phyloP scores from a whole-genome alignment of 345 rosid genomes.

The Populus pruinosa region DNA sequence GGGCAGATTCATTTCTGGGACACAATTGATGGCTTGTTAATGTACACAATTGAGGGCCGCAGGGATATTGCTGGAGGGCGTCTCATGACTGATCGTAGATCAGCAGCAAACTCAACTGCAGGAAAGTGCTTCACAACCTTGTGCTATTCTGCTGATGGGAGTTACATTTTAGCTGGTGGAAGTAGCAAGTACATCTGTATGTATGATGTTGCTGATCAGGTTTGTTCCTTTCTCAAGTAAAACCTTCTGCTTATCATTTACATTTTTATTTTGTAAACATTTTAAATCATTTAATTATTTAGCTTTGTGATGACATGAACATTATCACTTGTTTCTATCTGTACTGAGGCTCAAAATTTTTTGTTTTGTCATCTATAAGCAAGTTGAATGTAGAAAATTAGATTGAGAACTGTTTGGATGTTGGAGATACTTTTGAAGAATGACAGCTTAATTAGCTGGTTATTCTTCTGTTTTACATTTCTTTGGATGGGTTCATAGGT shows the following conservation, averaged over 20 bases:
- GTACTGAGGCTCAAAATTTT: neutral
- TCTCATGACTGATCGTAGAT: slow-evolving; percentile 78
- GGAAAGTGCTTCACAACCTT: slow-evolving; percentile 91
- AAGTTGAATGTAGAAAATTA: neutral
- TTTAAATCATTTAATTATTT: too few relatives aligned
- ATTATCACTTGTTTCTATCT: neutral
- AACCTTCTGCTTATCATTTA: neutral
- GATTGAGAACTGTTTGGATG: neutral
- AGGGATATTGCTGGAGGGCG: slow-evolving; percentile 98
- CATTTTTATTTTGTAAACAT: neutral
- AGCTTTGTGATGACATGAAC: neutral
- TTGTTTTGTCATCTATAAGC: neutral
- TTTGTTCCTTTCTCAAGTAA: slow-evolving; percentile 20
- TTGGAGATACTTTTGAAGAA: neutral
- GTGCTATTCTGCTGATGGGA: slow-evolving; percentile 95
- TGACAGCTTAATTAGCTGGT: neutral
- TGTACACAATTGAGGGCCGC: slow-evolving; percentile 95
- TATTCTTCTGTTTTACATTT: neutral
- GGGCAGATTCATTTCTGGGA: slow-evolving; percentile 98
- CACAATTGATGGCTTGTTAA: slow-evolving; percentile 74
- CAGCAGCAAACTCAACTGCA: slow-evolving; percentile 91
- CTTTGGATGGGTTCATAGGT: neutral
- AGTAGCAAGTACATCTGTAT: slow-evolving; percentile 93
- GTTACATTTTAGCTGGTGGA: slow-evolving; percentile 90
- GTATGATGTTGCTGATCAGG: slow-evolving; percentile 98